A percentile compares a stretch with the other conserved stretches of the same genome.
Evolutionary conservation across 345 rosid species (phyloP).

Genomic region (Hibiscus mutabilis): DNA sequence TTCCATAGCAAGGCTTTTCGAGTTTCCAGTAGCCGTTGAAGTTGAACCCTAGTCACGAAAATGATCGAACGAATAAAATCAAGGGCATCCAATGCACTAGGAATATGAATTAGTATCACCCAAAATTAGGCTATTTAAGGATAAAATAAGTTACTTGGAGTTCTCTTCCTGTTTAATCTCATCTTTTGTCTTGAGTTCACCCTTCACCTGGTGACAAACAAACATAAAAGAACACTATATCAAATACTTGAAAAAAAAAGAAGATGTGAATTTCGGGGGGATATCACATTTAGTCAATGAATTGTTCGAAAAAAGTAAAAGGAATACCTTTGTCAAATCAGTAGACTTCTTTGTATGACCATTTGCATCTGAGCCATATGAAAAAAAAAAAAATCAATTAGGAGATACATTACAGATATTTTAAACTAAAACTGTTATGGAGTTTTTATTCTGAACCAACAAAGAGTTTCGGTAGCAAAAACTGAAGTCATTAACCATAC

Average conservation of each 20-base stretch:
- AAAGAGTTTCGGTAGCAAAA: background rate
- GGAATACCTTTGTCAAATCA: slow-evolving; percentile 47
- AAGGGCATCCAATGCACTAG: background rate
- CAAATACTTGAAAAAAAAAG: background rate
- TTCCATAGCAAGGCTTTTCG: slow-evolving; percentile 55
- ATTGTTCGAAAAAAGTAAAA: background rate
- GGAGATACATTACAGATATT: background rate
- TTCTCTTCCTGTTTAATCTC: slow-evolving; percentile 46
- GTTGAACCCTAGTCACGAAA: slow-evolving; percentile 47
- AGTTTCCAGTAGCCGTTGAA: slow-evolving; percentile 65
- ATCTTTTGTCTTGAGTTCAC: slow-evolving; percentile 29
- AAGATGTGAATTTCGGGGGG: background rate
- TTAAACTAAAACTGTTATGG: background rate
- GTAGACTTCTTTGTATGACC: slow-evolving; percentile 30
- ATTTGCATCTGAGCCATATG: slow-evolving; percentile 15
- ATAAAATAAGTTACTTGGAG: slow-evolving; percentile 45
- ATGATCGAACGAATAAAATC: slow-evolving; percentile 18
- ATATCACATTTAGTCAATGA: background rate
- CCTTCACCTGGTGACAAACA: slow-evolving; percentile 25
- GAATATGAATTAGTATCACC: background rate
- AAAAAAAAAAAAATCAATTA: slow-evolving; percentile 14
- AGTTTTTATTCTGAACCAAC: background rate
- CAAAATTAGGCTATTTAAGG: slow-evolving; percentile 8
- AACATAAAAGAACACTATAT: slow-evolving; percentile 11
- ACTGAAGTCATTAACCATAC: slow-evolving; percentile 22